phyloP scores from a whole-genome alignment of 179 eudicot genomes.

The Vitellaria paradoxa region DNA sequence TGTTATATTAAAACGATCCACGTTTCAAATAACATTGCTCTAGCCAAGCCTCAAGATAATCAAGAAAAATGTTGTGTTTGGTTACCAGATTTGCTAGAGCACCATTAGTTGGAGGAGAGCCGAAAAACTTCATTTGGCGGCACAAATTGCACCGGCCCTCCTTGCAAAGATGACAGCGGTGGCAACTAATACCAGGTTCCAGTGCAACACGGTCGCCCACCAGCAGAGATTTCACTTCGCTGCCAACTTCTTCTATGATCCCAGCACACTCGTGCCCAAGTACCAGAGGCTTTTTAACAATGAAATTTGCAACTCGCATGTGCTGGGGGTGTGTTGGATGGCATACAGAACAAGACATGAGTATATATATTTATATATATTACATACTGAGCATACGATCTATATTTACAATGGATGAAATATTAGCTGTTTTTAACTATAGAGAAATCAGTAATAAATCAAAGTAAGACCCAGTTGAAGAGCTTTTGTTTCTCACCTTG shows the following conservation, averaged over 20 bases:
- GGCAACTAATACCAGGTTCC: slow-evolving; percentile 45
- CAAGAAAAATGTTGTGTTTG: neutral
- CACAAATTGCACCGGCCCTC: slow-evolving; percentile 33
- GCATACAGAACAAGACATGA: neutral
- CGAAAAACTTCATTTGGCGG: slow-evolving; percentile 32
- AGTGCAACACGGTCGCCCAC: slow-evolving; percentile 39
- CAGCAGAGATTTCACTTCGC: slow-evolving; percentile 26
- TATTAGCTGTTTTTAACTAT: neutral
- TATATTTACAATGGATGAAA: neutral
- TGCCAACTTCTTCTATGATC: slow-evolving; percentile 37
- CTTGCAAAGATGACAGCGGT: slow-evolving; percentile 34
- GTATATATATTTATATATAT: no score
- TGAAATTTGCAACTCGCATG: slow-evolving; percentile 35
- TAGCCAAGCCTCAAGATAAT: neutral
- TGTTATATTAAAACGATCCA: no score
- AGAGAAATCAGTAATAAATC: neutral
- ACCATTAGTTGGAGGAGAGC: slow-evolving; percentile 45
- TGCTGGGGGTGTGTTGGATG: slow-evolving; percentile 17
- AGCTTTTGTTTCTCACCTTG: slow-evolving; percentile 20
- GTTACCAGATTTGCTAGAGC: slow-evolving; percentile 39
- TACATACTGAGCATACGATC: no score
- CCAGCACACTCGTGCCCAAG: slow-evolving; percentile 51
- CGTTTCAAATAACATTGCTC: no score
- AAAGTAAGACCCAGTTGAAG: neutral
- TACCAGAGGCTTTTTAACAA: slow-evolving; percentile 43